Base-by-base conservation (phyloP, 2,329 filamentous ascomycete genomes). In the Penicillium capsulatum region DNA sequence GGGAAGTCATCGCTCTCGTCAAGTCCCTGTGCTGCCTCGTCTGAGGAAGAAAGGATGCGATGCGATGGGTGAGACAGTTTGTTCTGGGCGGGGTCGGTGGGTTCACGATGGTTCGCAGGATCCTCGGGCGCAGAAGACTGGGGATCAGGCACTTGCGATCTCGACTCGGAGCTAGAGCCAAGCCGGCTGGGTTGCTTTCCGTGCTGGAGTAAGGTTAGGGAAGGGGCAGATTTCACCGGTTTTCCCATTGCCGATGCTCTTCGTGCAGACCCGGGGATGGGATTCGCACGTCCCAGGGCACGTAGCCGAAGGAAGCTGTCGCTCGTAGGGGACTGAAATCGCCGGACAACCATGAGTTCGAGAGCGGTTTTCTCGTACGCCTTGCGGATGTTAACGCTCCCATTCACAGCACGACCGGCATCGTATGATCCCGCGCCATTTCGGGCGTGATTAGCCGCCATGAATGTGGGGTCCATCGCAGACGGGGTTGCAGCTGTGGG, bases 281-380 rank as follows among this genome's bases (percentile, higher is more conserved):
- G 34, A n/a, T n/a, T n/a, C 32, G 52, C 50, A 35, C 54, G 53
- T 17, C 54, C 35, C 8, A 66, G 40, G 10, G 45, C 42, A n/a
- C 57, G 52, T 20, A 70, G 48, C 20, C 69, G 61, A 19, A 45
- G 55, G 47, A 72, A 64, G 44, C 68, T 71, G 44, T 70, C 66
- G 7, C 60, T 58, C 2, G 67, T 64, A 4, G 69, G 69, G 16
- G 63, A 67, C 39, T 67, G 65, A 45, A 72, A 72, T 14, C 67
- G 62, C 33, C 66, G 64, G 7, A 71, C 67, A 5, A 72, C 69
- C 22, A 58, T 65, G 27, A 71, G 56, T 44, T 72, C 69, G 28
- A 64, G 51, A 4, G 66, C 55, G 4, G 59, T 63, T 39, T 63
- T 69, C 42, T 71, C 69, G 45, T 70, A 72, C n/a, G 63, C 60